Base-by-base conservation (phyloP, 345 rosid species). In the Limnanthes douglasii region DNA sequence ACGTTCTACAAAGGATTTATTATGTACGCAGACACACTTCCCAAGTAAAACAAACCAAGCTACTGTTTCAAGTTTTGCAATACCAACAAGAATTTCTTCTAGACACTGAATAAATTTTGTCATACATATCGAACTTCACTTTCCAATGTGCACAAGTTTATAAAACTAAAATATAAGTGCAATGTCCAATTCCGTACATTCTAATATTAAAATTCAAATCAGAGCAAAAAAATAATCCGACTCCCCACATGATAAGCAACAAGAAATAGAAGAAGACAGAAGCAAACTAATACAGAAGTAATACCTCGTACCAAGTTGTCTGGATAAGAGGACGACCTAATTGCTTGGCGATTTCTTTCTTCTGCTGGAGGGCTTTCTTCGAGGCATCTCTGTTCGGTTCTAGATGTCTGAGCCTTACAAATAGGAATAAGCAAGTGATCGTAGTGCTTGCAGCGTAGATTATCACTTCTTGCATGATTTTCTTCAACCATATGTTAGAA, bases 381-480 rank as follows among this genome's bases (percentile, higher is more conserved):
- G 96, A 65, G 4, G 92, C 78, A 25, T 85, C 98, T 0, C 94
- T 76, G 64, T 84, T 90, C 23, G 94, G 93, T 68, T 90, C 96
- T 34, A 80, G 85, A 20, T 78, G 88, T 5, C 74, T 66, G 50
- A 80, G 94, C 2, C 94, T 93, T 4, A 71, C 94, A 39, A 90
- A 78, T 5, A 90, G 58, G 30, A 90, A 94, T 55, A 84, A 52
- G 50, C 83, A 80, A 50, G 94, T 90, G 3, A 90, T 31, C 28
- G 98, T 94, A 6, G 98, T 96, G 65, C 98, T 90, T 15, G 98
- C 98, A 5, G 96, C 98, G 65, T 84, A 84, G 33, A 84, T 55
- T 21, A 80, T 36, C 37, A 85, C 66, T 22, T 90, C 74, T 54
- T 90, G 94, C 46, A 90, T 18, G 57, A 84, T 66, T 61, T 60